These are phyloP conservation scores for Cyclaneusma minus DNA, from an alignment of 2,329 filamentous ascomycete genomes.

Conservation along the genomic window DNA sequence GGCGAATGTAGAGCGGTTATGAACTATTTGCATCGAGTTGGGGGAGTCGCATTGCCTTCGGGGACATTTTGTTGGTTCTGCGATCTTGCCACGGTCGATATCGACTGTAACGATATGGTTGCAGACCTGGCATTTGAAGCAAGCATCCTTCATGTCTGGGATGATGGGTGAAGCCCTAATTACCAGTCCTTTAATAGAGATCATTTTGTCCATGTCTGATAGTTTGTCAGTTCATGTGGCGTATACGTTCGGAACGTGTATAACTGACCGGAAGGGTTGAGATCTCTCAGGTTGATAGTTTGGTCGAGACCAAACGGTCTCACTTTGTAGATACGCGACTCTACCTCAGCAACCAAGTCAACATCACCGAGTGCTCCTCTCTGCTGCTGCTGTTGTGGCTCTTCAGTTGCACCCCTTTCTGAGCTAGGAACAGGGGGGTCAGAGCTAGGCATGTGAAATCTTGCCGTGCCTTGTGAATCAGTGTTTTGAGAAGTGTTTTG, in stretches of 20 bases:
- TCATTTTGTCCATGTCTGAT: conserved; percentile 82
- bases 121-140: conserved; percentile 90
- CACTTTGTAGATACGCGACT: conserved; percentile 68
- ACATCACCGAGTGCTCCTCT: conserved; percentile 39
- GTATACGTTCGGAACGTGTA: neutral
- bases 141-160: conserved; percentile 97
- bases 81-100: conserved; percentile 90
- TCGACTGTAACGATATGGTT: conserved; percentile 82
- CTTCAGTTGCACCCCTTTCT: conserved; percentile 42
- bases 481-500: conserved; percentile 43
- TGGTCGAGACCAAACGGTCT: conserved; percentile 79
- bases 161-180: conserved; percentile 94
- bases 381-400: conserved; percentile 24
- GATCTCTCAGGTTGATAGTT: conserved; percentile 78
- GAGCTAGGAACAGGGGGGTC: conserved; percentile 68
- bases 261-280: conserved; percentile 64
- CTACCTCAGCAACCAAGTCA: conserved; percentile 62
- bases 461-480: conserved; percentile 28
- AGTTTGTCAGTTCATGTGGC: conserved; percentile 12
- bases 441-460: conserved; percentile 44
- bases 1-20: conserved; percentile 87
- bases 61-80: conserved; percentile 82
- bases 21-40: conserved; percentile 97
- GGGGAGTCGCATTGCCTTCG: conserved; percentile 65
- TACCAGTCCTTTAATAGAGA: conserved; percentile 88